Evolutionary conservation across 2,329 filamentous ascomycete genomes (phyloP).

Genomic region (Fusarium penzigii): DNA sequence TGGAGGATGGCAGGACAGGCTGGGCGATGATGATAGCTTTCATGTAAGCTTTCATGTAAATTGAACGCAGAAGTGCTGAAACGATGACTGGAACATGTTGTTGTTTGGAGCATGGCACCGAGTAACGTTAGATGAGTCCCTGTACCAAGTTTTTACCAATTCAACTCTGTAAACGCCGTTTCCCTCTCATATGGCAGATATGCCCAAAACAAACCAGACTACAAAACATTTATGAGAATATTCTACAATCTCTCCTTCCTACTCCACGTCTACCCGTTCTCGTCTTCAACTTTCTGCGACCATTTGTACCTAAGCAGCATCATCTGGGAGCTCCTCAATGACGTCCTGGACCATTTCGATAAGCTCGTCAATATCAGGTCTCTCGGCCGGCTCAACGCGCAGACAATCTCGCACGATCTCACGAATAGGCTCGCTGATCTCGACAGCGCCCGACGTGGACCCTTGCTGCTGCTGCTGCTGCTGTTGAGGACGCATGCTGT

Average conservation of each 20-base stretch:
- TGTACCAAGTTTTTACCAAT: conserved; percentile 24
- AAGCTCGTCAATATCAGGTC: conserved; percentile 84
- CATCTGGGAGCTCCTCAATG: conserved; percentile 66
- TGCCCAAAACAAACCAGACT: conserved; percentile 5
- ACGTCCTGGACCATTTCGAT: conserved; percentile 77
- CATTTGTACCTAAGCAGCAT: conserved; percentile 20
- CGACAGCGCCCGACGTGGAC: conserved; percentile 37
- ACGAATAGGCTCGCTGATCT: conserved; percentile 80
- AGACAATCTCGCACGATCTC: conserved; percentile 87
- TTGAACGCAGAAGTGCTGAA: not conserved
- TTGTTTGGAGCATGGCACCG: conserved; percentile 8
- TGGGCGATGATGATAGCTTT: no score
- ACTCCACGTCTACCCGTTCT: conserved; percentile 1
- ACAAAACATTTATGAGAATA: conserved; percentile 9
- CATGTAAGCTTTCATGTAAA: no score
- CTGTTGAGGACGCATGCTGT: conserved; percentile 37
- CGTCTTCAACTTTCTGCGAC: not conserved
- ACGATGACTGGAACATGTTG: not conserved
- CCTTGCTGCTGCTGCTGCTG: conserved; percentile 29
- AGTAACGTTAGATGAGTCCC: conserved; percentile 18
- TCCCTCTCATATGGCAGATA: conserved; percentile 11
- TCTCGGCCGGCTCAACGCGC: conserved; percentile 80
- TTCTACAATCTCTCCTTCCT: conserved; percentile 11
- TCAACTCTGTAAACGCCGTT: conserved; percentile 27
- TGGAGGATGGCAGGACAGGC: no score